Conservation (phyloP, 495 filamentous ascomycete genomes). For the Penicillium bovifimosum region DNA sequence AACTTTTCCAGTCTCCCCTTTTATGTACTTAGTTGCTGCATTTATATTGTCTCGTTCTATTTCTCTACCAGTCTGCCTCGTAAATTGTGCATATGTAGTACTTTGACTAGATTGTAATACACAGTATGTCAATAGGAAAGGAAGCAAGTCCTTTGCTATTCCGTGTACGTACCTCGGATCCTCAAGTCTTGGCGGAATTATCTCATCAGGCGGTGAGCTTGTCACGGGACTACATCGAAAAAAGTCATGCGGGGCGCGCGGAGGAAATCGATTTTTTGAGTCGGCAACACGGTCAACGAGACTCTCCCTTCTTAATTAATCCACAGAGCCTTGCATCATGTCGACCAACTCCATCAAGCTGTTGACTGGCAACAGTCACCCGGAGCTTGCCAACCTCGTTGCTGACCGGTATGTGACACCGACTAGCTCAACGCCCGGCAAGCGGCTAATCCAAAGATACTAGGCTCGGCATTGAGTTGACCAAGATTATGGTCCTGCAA, state of each 20-base stretch:
- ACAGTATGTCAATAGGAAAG: too few relatives aligned
- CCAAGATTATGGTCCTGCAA: slow-evolving; percentile 88
- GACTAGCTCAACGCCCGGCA: background rate
- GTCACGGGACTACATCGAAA: slow-evolving; percentile 5
- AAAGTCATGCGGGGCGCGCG: slow-evolving; percentile 10
- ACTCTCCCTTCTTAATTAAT: background rate
- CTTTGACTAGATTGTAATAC: too few relatives aligned
- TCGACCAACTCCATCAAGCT: slow-evolving; percentile 91
- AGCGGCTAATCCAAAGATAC: slow-evolving; percentile 4
- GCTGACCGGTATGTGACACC: slow-evolving; percentile 69
- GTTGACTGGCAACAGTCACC: slow-evolving; percentile 93
- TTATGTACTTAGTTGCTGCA: slow-evolving; percentile 27
- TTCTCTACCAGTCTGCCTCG: background rate
- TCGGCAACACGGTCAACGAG: slow-evolving; percentile 3
- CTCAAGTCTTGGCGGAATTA: background rate
- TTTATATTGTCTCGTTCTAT: slow-evolving; percentile 10
- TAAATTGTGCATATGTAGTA: background rate
- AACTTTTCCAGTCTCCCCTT: slow-evolving; percentile 1
- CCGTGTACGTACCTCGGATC: too few relatives aligned
- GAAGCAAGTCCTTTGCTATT: too few relatives aligned
- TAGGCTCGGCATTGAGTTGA: slow-evolving; percentile 88
- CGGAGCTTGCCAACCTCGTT: slow-evolving; percentile 79
- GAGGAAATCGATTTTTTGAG: slow-evolving; percentile 10
- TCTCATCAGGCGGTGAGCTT: slow-evolving; percentile 20
- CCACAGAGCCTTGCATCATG: slow-evolving; percentile 40